These are phyloP conservation scores for Strobilomyces dryophilus DNA, from an alignment of 768 basidiomycete genomes.

Conservation along the genomic window DNA sequence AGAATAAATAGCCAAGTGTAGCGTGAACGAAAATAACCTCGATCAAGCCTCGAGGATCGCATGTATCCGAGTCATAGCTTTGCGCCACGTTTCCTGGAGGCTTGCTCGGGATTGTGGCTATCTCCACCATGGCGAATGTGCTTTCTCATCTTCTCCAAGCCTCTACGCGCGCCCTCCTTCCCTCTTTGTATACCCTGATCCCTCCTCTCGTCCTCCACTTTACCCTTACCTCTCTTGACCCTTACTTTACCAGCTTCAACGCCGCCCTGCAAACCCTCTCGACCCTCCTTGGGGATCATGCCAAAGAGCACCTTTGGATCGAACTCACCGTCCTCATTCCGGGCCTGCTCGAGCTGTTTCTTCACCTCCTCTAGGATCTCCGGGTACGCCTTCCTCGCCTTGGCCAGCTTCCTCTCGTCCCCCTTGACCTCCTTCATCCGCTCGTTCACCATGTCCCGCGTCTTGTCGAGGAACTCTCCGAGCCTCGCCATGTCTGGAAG, in stretches of 20 bases:
- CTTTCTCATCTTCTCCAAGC: slow-evolving; percentile 12
- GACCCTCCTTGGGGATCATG: slow-evolving; percentile 9
- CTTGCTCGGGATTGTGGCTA: slow-evolving; percentile 8
- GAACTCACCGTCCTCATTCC: slow-evolving; percentile 1
- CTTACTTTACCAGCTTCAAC: slow-evolving; percentile 5
- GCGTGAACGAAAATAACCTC: too few relatives aligned
- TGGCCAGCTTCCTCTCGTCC: slow-evolving; percentile 18
- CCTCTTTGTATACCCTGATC: slow-evolving; percentile 6
- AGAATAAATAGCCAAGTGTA: too few relatives aligned
- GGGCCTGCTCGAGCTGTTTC: slow-evolving; percentile 8
- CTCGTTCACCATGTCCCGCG: slow-evolving; percentile 15
- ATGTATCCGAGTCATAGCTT: slow-evolving; percentile 26
- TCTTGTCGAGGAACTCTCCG: slow-evolving; percentile 17
- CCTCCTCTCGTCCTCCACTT: neutral
- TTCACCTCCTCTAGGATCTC: slow-evolving; percentile 8
- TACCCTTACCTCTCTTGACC: neutral
- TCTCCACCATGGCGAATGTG: slow-evolving; percentile 3
- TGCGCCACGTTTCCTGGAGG: slow-evolving; percentile 13
- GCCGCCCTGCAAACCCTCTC: slow-evolving; percentile 1
- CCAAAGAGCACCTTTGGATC: slow-evolving; percentile 5
- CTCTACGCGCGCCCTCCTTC: slow-evolving; percentile 6
- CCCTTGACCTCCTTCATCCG: slow-evolving; percentile 12
- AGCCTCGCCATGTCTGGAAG: slow-evolving; percentile 8
- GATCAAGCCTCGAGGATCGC: too few relatives aligned
- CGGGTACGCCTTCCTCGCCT: slow-evolving; percentile 15